These are phyloP conservation scores for Talaromyces trachyspermus DNA, from an alignment of 495 filamentous ascomycete genomes.

Conservation along the genomic window DNA sequence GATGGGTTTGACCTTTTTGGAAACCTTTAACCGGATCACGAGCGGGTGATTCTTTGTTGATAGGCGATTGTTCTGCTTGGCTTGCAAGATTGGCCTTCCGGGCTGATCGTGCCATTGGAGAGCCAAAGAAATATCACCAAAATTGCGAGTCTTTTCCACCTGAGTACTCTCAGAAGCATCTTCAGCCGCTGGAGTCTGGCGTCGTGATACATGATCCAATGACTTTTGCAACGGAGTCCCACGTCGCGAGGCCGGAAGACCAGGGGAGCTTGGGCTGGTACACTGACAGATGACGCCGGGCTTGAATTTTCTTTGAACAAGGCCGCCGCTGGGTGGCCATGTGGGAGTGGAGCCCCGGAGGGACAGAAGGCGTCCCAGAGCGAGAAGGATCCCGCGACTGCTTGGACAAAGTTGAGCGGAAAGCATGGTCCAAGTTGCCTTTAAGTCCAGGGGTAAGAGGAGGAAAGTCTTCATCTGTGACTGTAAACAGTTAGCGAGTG, in stretches of 20 bases:
- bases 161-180: slow-evolving; percentile 9
- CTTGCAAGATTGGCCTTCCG: slow-evolving; percentile 17
- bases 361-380: slow-evolving; percentile 51
- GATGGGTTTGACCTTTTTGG: slow-evolving; percentile 24
- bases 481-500: slow-evolving; percentile 23
- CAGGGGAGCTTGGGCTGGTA: slow-evolving; percentile 25
- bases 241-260: slow-evolving; percentile 22
- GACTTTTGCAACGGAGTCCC: slow-evolving; percentile 23
- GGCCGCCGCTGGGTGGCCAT: slow-evolving; percentile 41
- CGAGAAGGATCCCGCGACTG: slow-evolving; percentile 28
- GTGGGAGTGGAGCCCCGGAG: slow-evolving; percentile 59
- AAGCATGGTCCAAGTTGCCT: slow-evolving; percentile 36
- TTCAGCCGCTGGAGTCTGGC: slow-evolving; percentile 16
- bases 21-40: neutral
- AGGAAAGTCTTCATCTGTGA: slow-evolving; percentile 46
- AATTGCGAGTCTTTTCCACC: slow-evolving; percentile 25
- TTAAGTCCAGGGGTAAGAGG: slow-evolving; percentile 35
- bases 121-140: slow-evolving; percentile 37
- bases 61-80: slow-evolving; percentile 17
- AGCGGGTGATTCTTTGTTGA: neutral
- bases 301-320: slow-evolving; percentile 22
- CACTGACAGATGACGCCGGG: slow-evolving; percentile 20
- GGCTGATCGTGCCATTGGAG: slow-evolving; percentile 33
- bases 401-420: slow-evolving; percentile 30
- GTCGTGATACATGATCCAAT: slow-evolving; percentile 16